phyloP scores from a whole-genome alignment of 2,329 filamentous ascomycete species.

The Phoma sp. region DNA sequence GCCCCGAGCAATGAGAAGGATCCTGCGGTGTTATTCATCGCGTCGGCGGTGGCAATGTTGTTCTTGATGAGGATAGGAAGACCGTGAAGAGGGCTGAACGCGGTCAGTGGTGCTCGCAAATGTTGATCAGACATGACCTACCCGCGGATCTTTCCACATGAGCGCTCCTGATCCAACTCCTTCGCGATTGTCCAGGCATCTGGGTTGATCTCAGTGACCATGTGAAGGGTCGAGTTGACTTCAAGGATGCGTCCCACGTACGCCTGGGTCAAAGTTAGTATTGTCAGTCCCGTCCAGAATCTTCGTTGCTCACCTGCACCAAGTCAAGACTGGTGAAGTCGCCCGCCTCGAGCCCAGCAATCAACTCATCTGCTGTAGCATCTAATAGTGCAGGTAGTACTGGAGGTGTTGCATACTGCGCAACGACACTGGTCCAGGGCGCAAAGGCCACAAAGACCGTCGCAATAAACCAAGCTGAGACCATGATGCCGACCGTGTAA shows the following conservation, averaged over 20 bases:
- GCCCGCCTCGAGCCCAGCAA: conserved; percentile 56
- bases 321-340: conserved; percentile 66
- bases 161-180: conserved; percentile 58
- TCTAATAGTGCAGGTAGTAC: conserved; percentile 55
- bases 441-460: conserved; percentile 30
- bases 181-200: conserved; percentile 61
- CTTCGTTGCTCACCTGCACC: conserved; percentile 44
- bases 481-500: conserved; percentile 25
- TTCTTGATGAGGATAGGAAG: conserved; percentile 72
- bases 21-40: conserved; percentile 70
- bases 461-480: conserved; percentile 26
- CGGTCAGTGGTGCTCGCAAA: conserved; percentile 1
- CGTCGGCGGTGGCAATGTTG: conserved; percentile 69
- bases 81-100: conserved; percentile 64
- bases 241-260: conserved; percentile 61
- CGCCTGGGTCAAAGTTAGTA: conserved; percentile 45
- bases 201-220: conserved; percentile 64
- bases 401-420: conserved; percentile 19
- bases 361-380: conserved; percentile 61
- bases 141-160: conserved; percentile 57
- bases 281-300: background rate
- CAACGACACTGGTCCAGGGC: conserved; percentile 25
- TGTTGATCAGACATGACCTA: conserved; percentile 22
- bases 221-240: conserved; percentile 61
- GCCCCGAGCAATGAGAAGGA: conserved; percentile 69